Conservation (phyloP, 129 eudicot species). For the Saposhnikovia divaricata region DNA sequence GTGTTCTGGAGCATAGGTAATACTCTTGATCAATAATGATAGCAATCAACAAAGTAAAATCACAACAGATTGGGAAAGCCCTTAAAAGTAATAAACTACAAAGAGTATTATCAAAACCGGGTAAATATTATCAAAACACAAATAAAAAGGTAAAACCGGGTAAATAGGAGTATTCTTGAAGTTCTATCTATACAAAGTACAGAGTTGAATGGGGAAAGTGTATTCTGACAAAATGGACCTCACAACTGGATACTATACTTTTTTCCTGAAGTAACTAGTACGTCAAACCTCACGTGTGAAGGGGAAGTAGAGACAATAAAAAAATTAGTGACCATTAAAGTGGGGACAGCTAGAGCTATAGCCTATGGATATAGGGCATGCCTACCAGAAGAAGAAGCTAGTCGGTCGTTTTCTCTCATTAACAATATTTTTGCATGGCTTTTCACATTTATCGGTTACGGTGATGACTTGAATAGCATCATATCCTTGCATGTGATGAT, state of each 20-base stretch:
- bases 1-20: too few species aligned
- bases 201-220: background rate
- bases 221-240: background rate
- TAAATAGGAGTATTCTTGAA: background rate
- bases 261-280: background rate
- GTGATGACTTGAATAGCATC: background rate
- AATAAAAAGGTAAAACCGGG: background rate
- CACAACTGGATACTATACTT: background rate
- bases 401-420: background rate
- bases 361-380: background rate
- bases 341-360: constrained; percentile 7
- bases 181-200: background rate
- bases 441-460: background rate
- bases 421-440: constrained; percentile 3
- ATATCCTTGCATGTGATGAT: background rate
- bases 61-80: too few species aligned
- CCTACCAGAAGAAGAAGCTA: background rate
- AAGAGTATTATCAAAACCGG: too few species aligned
- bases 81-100: too few species aligned
- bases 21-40: too few species aligned
- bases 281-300: constrained; percentile 8
- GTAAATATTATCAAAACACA: background rate
- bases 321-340: background rate
- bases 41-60: too few species aligned
- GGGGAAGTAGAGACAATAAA: background rate